These are phyloP conservation scores for Oehlia diaphana DNA, from an alignment of 192 early-diverging fungal species.

Conservation along the genomic window DNA sequence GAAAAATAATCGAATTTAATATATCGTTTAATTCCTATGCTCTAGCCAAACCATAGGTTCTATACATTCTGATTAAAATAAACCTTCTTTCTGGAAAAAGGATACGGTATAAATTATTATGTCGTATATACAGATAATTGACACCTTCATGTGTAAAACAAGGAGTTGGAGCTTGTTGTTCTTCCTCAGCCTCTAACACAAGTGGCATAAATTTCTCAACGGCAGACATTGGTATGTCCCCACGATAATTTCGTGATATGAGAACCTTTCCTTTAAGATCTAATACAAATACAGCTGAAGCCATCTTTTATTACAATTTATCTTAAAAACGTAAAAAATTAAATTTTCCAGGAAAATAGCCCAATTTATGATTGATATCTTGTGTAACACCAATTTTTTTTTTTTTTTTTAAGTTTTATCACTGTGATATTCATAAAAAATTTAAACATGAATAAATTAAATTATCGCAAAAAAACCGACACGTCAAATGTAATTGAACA, in stretches of 20 bases:
- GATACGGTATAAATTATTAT: conserved; percentile 94
- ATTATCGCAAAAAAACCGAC: not conserved
- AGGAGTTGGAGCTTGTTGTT: conserved; percentile 84
- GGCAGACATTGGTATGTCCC: conserved; percentile 94
- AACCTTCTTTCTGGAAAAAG: not conserved
- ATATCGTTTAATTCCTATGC: not conserved
- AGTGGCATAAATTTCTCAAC: conserved; percentile 99
- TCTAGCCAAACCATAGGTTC: not conserved
- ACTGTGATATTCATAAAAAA: not conserved
- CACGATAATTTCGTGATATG: conserved; percentile 96
- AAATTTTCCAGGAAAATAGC: not conserved
- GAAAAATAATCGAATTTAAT: not conserved
- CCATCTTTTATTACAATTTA: conserved; percentile 36
- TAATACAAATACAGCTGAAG: conserved; percentile 85
- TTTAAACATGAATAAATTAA: not conserved
- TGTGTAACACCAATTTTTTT: too few species aligned
- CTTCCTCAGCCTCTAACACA: conserved; percentile 90
- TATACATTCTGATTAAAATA: not conserved
- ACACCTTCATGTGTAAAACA: conserved; percentile 96
- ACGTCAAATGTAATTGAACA: not conserved
- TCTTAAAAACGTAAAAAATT: not conserved
- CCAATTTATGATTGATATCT: not conserved
- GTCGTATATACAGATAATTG: conserved; percentile 90
- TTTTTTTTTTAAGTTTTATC: too few species aligned
- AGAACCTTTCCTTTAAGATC: conserved; percentile 99